Evolutionary conservation across 257 asterid species (phyloP), one percentile per base, ranked within the genome.

Genomic region (Przewalskia tangutica): DNA sequence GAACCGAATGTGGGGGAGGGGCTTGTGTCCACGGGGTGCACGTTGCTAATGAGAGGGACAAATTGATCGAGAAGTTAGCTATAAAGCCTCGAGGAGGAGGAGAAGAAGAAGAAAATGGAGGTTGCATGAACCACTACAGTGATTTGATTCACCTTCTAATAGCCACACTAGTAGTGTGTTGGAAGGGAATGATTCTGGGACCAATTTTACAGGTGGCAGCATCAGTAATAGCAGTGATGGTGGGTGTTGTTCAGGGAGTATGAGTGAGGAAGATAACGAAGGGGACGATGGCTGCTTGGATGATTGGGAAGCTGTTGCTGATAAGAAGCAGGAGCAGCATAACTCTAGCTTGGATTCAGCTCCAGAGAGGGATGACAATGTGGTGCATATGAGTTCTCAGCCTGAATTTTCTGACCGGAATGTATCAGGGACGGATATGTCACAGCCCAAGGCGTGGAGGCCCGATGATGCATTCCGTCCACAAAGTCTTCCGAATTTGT

Each of bases 291-390:
- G 82, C 3, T 88, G 93, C 86, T 86, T 91, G 83, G 97, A 91
- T 70, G 97, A 93, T 82, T 93, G 97, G 97, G 97, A 93, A 75
- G 91, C 92, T 77, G 82, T 90, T 86, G 96, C 96, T 50, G 97
- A 88, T 81, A 84, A 83, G 85, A 83, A 87, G 86, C 84, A 81
- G 80, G 88, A 86, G 70, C 86, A 73, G 71, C 86, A 82, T 81
- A 71, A 27, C 53, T 85, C 86, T 58, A 46, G 65, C 42, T 60
- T 71, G 50, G 87, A 63, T 64, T 79, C 83, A 36, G 78, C 82
- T 32, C 65, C 58, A 55, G 83, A 82, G 73, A 68, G 82, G 40
- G 84, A 76, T 75, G 86, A 63, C 34, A 80, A 9, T 85, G 80
- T 84, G 17, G 82, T 56, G 13, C 76, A 63, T 63, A 18, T 60